These are phyloP conservation scores for Salvia miltiorrhiza DNA, from an alignment of 257 asterid genomes.

Conservation along the genomic window DNA sequence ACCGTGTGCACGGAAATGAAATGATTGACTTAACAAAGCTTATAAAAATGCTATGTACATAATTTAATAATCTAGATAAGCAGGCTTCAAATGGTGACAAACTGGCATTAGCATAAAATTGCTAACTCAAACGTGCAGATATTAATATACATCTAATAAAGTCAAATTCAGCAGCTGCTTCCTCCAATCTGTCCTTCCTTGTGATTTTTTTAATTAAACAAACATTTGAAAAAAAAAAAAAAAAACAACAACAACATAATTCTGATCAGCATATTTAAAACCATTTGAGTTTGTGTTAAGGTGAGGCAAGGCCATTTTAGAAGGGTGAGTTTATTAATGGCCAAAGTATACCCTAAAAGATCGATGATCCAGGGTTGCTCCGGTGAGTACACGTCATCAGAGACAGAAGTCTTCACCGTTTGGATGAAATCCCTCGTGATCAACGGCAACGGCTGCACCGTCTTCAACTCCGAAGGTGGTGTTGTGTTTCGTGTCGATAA, in stretches of 20 bases:
- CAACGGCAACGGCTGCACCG: constrained; percentile 63
- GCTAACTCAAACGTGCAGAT: constrained; percentile 21
- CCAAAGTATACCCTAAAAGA: constrained; percentile 37
- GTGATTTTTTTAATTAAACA: too few species aligned
- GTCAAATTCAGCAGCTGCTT: constrained; percentile 15
- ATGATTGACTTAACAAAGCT: not conserved
- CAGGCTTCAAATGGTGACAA: constrained; percentile 10
- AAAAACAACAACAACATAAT: too few species aligned
- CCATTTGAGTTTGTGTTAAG: not conserved
- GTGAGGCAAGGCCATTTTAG: too few species aligned
- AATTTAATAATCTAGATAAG: not conserved
- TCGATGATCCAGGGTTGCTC: not conserved
- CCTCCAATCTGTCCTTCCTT: not conserved
- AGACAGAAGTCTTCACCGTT: constrained; percentile 48
- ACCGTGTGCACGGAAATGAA: not conserved
- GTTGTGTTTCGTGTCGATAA: constrained; percentile 61
- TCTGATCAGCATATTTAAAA: not conserved
- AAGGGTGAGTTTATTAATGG: constrained; percentile 25
- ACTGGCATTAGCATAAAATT: not conserved
- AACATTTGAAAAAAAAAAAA: not conserved
- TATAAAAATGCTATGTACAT: not conserved
- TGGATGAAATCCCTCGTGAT: constrained; percentile 75
- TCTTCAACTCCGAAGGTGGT: constrained; percentile 43
- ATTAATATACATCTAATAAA: constrained; percentile 4
- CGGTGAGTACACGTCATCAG: constrained; percentile 23